Conservation (phyloP, 202 grass and related monocot genomes). For the Zoysia matrella region DNA sequence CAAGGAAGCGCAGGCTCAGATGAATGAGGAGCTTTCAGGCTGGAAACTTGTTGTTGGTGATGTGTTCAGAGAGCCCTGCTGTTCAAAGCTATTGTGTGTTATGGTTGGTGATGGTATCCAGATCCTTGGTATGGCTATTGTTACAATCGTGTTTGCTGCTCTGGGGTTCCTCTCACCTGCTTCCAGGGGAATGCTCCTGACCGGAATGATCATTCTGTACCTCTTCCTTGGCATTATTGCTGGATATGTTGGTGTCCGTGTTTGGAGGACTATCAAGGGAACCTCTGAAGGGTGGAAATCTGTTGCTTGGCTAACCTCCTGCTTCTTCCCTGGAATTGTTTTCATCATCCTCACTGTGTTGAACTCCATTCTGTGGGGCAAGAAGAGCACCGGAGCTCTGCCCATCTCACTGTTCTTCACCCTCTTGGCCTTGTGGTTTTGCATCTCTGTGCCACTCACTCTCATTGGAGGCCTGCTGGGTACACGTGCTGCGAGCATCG, state of each 20-base stretch:
- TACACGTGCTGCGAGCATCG: slow-evolving; percentile 63
- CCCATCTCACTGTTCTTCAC: slow-evolving; percentile 90
- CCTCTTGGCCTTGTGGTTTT: slow-evolving; percentile 86
- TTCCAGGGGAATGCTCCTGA: slow-evolving; percentile 87
- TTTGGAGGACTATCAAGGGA: slow-evolving; percentile 91
- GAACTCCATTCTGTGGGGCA: slow-evolving; percentile 89
- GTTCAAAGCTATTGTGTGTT: slow-evolving; percentile 72
- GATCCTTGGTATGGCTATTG: slow-evolving; percentile 83
- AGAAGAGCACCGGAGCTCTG: slow-evolving; percentile 79
- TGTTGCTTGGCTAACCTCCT: slow-evolving; percentile 81
- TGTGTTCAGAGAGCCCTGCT: slow-evolving; percentile 40
- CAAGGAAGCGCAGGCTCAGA: slow-evolving; percentile 91
- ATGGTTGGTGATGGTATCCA: slow-evolving; percentile 87
- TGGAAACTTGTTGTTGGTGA: not conserved
- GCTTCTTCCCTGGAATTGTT: slow-evolving; percentile 89
- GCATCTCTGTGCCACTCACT: slow-evolving; percentile 89
- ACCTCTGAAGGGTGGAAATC: slow-evolving; percentile 80
- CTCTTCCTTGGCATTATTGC: slow-evolving; percentile 83
- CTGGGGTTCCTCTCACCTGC: slow-evolving; percentile 93
- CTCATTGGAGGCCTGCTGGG: slow-evolving; percentile 86
- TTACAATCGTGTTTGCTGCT: slow-evolving; percentile 87
- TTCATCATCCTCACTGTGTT: slow-evolving; percentile 74
- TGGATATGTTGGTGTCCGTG: slow-evolving; percentile 83
- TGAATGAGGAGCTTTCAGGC: slow-evolving; percentile 85
- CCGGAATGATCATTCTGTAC: slow-evolving; percentile 92